Evolutionary conservation across 2,329 filamentous ascomycete species (phyloP).

Genomic region (Seiridium cupressi): DNA sequence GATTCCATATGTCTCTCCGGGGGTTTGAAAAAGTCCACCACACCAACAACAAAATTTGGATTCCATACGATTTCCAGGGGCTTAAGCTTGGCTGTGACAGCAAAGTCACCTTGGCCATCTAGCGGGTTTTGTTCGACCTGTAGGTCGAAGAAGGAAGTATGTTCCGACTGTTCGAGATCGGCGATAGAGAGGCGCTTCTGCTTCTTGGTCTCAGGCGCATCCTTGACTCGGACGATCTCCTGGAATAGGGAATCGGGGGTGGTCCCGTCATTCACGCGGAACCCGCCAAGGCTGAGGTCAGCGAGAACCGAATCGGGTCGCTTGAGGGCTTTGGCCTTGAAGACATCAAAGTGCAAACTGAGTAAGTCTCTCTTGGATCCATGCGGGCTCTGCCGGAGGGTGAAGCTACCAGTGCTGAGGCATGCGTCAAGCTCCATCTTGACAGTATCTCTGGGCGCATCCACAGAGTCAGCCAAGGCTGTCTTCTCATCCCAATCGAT

Average conservation of each 20-base stretch:
- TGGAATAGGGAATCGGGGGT: slow-evolving; percentile 88
- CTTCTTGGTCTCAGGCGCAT: slow-evolving; percentile 58
- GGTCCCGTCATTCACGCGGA: slow-evolving; percentile 94
- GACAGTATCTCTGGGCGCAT: slow-evolving; percentile 85
- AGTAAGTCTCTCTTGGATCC: slow-evolving; percentile 78
- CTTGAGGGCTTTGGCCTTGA: slow-evolving; percentile 86
- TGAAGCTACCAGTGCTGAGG: slow-evolving; percentile 95
- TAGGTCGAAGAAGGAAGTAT: slow-evolving; percentile 86
- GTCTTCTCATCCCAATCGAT: slow-evolving; percentile 99
- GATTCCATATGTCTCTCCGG: slow-evolving; percentile 98
- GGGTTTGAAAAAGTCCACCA: slow-evolving; percentile 93
- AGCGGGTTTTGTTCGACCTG: slow-evolving; percentile 94
- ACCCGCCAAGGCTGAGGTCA: slow-evolving; percentile 85
- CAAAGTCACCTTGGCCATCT: slow-evolving; percentile 87
- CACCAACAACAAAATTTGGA: slow-evolving; percentile 84
- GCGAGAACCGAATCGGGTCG: slow-evolving; percentile 87
- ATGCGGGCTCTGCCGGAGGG: slow-evolving; percentile 80
- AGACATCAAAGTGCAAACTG: slow-evolving; percentile 90
- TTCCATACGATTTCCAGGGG: slow-evolving; percentile 98
- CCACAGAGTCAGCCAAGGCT: slow-evolving; percentile 80
- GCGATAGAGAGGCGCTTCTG: slow-evolving; percentile 50
- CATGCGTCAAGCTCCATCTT: slow-evolving; percentile 92
- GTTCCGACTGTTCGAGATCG: slow-evolving; percentile 49
- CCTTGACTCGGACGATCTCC: slow-evolving; percentile 94
- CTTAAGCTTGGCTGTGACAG: slow-evolving; percentile 86